phyloP scores from a whole-genome alignment of 805 yeast species.

The Candida orba region DNA sequence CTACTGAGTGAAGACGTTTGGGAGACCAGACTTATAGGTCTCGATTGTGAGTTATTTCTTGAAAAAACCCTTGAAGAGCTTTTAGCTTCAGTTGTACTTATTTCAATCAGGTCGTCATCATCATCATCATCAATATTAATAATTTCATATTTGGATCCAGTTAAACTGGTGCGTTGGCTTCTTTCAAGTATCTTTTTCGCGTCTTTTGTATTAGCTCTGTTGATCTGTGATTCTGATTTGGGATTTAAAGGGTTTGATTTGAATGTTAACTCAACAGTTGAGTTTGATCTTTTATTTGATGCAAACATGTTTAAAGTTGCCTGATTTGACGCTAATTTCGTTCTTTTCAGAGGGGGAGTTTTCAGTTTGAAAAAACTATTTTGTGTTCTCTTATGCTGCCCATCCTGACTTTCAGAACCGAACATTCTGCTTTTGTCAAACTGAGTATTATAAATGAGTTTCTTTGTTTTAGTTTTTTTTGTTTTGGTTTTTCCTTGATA shows the following conservation, averaged over 20 bases:
- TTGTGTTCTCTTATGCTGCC: neutral
- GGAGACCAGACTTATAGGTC: neutral
- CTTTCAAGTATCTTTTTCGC: neutral
- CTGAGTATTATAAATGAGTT: too few species aligned
- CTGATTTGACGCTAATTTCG: constrained; percentile 4
- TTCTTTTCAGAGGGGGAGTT: constrained; percentile 2
- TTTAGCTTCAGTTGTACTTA: neutral
- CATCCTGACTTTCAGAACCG: neutral
- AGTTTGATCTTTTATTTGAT: neutral
- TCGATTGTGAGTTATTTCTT: neutral
- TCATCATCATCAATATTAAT: neutral
- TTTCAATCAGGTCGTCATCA: neutral
- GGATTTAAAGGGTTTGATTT: constrained; percentile 1
- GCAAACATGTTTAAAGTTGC: constrained; percentile 6
- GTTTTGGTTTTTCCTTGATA: neutral
- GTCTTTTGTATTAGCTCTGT: neutral
- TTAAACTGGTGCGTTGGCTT: neutral
- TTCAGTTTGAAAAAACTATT: constrained; percentile 4
- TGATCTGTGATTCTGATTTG: neutral
- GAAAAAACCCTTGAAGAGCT: too few species aligned
- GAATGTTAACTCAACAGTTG: neutral
- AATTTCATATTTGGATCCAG: neutral
- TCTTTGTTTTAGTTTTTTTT: neutral
- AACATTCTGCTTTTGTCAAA: neutral
- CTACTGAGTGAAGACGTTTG: neutral